Base-by-base conservation (phyloP, 2,329 filamentous ascomycete genomes). In the Metarhizium brunneum region DNA sequence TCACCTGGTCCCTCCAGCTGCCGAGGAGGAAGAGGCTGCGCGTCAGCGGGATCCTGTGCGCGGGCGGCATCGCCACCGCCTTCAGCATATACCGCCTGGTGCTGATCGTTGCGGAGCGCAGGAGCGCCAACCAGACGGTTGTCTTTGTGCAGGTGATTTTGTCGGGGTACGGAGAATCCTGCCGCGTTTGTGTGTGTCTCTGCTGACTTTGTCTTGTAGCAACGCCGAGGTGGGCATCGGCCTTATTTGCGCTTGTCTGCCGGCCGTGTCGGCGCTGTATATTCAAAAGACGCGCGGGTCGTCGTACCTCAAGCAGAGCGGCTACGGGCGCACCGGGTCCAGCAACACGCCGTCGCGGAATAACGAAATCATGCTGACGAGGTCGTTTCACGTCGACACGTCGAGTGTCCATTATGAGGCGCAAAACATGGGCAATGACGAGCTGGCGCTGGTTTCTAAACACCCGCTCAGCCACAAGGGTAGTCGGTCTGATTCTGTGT, bases 221-320 rank as follows among this genome's bases (percentile, higher is more conserved):
- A 69, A 68, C 38, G 68, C 68, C 25, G 67, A 69, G 50, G 60
- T 61, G 0, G 66, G 65, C 25, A 64, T 69, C 20, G 67, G 66
- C 3, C 60, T 69, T 16, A 67, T 69, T 20, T 69, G 65, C 53
- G 60, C 66, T 2, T 69, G 67, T 45, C 58, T 69, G 1, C 67
- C 65, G 0, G 63, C 65, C n/a, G 53, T 63, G 18, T 68, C 63
- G 38, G 59, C 61, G 2, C 56, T 66, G 18, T 61, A 59, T 50
- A 54, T 58, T 3, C 56, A 56, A 25, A 54, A 53, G 36, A 56
- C 29, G 50, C 60, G 54, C 18, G 60, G 61, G 4, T 64, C 64
- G 14, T 58, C 62, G 0, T 68, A 64, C 42, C 61, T 60, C 4
- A n/a, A 61, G 47, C 60, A 66, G 13, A 60, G 52, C 14, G 58